A percentile compares a stretch with the other conserved stretches of the same genome.
Conservation (phyloP, 2,329 filamentous ascomycete species). For the Escovopsis sp. region DNA sequence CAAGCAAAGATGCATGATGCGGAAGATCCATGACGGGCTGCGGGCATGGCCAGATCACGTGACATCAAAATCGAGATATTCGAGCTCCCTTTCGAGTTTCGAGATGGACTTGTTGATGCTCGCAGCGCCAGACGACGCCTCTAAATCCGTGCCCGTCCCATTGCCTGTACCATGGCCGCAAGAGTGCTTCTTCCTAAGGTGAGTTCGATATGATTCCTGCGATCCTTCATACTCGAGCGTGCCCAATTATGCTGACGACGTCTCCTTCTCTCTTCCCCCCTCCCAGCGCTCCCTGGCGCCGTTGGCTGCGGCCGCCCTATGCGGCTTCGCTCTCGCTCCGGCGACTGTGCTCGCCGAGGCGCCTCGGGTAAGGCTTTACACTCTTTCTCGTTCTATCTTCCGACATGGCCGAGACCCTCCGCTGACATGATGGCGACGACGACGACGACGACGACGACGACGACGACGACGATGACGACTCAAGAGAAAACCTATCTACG, state of each 20-base stretch:
- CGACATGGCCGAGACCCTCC: too few relatives aligned
- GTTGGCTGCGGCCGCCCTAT: slow-evolving; percentile 36
- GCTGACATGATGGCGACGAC: too few relatives aligned
- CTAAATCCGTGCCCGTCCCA: slow-evolving; percentile 23
- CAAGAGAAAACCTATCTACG: not conserved
- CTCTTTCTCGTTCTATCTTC: too few relatives aligned
- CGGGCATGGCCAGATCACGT: not conserved
- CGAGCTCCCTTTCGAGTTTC: too few relatives aligned
- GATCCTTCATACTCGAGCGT: slow-evolving; percentile 4
- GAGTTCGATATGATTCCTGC: slow-evolving; percentile 10
- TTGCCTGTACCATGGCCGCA: slow-evolving; percentile 42
- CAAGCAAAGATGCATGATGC: too few relatives aligned
- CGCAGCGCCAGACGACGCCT: slow-evolving; percentile 9
- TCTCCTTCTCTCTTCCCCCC: slow-evolving; percentile 5
- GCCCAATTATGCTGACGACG: slow-evolving; percentile 14
- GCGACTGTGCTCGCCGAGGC: slow-evolving; percentile 37
- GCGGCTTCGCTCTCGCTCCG: slow-evolving; percentile 32
- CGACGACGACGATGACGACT: slow-evolving; percentile 18
- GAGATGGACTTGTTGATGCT: not conserved
- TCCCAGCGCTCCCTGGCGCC: slow-evolving; percentile 36
- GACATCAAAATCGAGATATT: slow-evolving; percentile 1
- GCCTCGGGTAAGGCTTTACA: slow-evolving; percentile 10
- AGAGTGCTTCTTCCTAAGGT: slow-evolving; percentile 46
- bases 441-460: slow-evolving; percentile 1
- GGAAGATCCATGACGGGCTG: slow-evolving; percentile 1